phyloP scores from a whole-genome alignment of 2,329 filamentous ascomycete genomes.

The Rutstroemia sp. region DNA sequence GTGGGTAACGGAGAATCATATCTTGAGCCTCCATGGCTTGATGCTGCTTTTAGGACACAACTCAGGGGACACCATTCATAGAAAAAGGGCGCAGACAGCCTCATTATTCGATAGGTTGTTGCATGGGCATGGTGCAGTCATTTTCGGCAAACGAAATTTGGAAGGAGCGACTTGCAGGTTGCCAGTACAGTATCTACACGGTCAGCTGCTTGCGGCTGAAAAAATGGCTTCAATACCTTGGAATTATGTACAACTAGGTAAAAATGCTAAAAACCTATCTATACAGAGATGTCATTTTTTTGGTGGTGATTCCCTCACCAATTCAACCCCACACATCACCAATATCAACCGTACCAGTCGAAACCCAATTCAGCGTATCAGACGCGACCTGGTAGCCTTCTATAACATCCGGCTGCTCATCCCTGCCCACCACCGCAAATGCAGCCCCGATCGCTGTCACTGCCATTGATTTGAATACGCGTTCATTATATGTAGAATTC shows the following conservation, averaged over 20 bases:
- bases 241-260: not conserved
- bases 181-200: not conserved
- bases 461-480: constrained; percentile 7
- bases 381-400: not conserved
- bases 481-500: constrained; percentile 9
- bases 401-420: not conserved
- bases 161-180: not conserved
- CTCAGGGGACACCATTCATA: not conserved
- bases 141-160: not conserved
- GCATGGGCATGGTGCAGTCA: not conserved
- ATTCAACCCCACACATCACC: constrained; percentile 5
- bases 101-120: not conserved
- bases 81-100: not conserved
- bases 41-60: not conserved
- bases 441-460: constrained; percentile 11
- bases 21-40: not conserved
- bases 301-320: not conserved
- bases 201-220: too few relatives aligned
- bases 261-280: not conserved
- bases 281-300: not conserved
- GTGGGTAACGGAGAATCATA: not conserved
- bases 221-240: not conserved
- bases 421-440: constrained; percentile 7
- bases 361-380: constrained; percentile 1
- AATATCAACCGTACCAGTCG: constrained; percentile 7